Conservation (phyloP, 2,329 filamentous ascomycete genomes). For the Phyllosticta citrichinensis region DNA sequence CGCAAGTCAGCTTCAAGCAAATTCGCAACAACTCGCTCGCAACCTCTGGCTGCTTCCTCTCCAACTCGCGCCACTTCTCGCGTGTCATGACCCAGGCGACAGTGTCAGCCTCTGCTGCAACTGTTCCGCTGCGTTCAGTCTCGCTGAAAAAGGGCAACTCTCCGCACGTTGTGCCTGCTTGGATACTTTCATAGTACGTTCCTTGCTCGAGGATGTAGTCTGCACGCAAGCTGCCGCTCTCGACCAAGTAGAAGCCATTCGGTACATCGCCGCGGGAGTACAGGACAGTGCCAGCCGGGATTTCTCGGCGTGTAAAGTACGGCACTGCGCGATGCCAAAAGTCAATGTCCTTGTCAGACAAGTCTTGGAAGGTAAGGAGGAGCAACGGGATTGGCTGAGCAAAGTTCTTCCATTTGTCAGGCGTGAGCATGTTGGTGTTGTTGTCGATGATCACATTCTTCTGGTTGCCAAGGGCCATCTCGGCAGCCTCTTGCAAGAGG, state of each 20-base stretch:
- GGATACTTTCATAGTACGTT: constrained; percentile 78
- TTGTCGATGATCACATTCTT: constrained; percentile 10
- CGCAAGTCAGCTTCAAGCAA: constrained; percentile 85
- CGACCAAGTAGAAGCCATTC: constrained; percentile 80
- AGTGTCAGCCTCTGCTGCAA: constrained; percentile 70
- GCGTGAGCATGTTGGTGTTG: constrained; percentile 34
- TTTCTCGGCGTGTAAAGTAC: constrained; percentile 65
- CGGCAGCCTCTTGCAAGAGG: constrained; percentile 71
- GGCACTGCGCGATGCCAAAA: constrained; percentile 79
- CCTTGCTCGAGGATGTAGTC: constrained; percentile 91
- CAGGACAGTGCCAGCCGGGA: constrained; percentile 58
- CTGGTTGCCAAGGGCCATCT: constrained; percentile 55
- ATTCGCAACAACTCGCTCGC: constrained; percentile 76
- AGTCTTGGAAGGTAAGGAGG: constrained; percentile 86
- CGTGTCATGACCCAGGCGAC: constrained; percentile 72
- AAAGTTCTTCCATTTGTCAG: constrained; percentile 71
- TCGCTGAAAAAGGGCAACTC: constrained; percentile 95
- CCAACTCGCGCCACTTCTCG: constrained; percentile 62
- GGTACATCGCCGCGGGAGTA: constrained; percentile 68
- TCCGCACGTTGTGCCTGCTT: constrained; percentile 88
- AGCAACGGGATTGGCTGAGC: constrained; percentile 85
- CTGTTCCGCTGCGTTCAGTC: constrained; percentile 77
- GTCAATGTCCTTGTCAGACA: constrained; percentile 79
- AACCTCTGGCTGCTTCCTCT: constrained; percentile 63
- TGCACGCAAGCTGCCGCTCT: constrained; percentile 77